These are phyloP conservation scores for Arctium minus DNA, from an alignment of 129 eudicot species.

Conservation along the genomic window DNA sequence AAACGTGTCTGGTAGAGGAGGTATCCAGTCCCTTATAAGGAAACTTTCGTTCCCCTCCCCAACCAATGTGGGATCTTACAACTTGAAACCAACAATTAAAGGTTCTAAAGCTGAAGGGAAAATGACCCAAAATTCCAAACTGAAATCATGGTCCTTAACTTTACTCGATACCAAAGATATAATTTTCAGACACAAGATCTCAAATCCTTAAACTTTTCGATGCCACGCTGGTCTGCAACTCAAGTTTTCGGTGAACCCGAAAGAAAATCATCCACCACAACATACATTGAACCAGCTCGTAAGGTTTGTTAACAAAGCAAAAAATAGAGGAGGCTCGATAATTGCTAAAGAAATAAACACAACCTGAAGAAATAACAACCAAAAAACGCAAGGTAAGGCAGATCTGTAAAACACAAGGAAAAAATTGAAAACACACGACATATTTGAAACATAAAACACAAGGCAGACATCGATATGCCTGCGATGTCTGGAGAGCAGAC, in stretches of 20 bases:
- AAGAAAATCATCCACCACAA: constrained; percentile 1
- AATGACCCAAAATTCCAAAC: constrained; percentile 71
- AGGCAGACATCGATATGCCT: too few species aligned
- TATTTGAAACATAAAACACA: too few species aligned
- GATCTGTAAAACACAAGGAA: too few species aligned
- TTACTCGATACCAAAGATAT: constrained; percentile 52
- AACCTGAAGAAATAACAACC: too few species aligned
- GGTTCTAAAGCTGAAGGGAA: constrained; percentile 71
- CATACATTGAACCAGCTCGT: constrained; percentile 1
- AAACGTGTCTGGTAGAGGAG: too few species aligned
- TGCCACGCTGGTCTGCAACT: constrained; percentile 49
- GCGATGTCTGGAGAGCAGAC: too few species aligned
- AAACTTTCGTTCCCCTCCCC: too few species aligned
- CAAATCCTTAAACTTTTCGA: constrained; percentile 63
- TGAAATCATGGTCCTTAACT: constrained; percentile 65
- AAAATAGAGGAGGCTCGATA: constrained; percentile 75
- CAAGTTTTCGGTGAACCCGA: constrained; percentile 35
- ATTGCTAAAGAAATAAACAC: too few species aligned
- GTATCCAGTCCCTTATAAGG: too few species aligned
- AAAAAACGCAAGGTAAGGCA: too few species aligned
- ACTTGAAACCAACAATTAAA: constrained; percentile 57
- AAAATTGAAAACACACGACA: too few species aligned
- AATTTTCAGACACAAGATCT: constrained; percentile 82
- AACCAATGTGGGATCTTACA: too few species aligned
- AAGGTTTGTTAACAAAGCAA: constrained; percentile 58